Base-by-base conservation (phyloP, 2,329 filamentous ascomycete genomes). In the Sporothrix dimorphospora region DNA sequence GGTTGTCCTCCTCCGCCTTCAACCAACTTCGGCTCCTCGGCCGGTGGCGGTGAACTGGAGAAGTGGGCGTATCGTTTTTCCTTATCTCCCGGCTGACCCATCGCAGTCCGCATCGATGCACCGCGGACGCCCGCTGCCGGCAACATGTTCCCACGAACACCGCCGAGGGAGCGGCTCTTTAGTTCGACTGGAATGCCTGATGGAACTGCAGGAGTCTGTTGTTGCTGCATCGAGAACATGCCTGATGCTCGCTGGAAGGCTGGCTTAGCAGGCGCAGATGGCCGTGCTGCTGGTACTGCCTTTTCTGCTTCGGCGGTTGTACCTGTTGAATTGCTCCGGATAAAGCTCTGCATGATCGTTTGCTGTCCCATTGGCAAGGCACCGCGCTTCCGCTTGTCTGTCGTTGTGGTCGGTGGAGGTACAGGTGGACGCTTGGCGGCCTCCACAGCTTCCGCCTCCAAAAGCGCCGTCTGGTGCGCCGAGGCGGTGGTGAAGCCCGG, bases 401-500 rank as follows among this genome's bases (percentile, higher is more conserved):
- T 16, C 38, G 42, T 38, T 8, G 53, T 16, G 1, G 61, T 1
- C 19, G 5, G 42, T 27, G 51, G 49, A 2, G 24, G 42, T 4
- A n/a, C n/a, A n/a, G 30, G 7, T 1, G 79, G 79, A 12, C 81
- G 79, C 71, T 47, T 79, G 16, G 63, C 79, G 3, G 78, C 80
- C 24, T 78, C 77, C 76, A 77, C 66, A 75, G 49, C 42, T 27
- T 59, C 0, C 19, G 45, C 38, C 0, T 79, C 79, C 34, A 78
- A 72, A 21, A 85, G 78, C 9, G 78, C 80, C 1, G 81, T 80
- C 69, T 85, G 85, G 75, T 90, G 88, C 24, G 85, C 82, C 11
- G 85, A 85, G 2, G 89, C 88, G 11, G 87, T 88, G n/a, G 87
- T 88, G 75, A 93, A 92, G 0, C 88, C 89, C 0, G 86, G 82